A percentile compares a stretch with the other conserved stretches of the same genome.
Evolutionary conservation across 2,329 filamentous ascomycete species (phyloP).

Genomic region (Saccharata proteae): DNA sequence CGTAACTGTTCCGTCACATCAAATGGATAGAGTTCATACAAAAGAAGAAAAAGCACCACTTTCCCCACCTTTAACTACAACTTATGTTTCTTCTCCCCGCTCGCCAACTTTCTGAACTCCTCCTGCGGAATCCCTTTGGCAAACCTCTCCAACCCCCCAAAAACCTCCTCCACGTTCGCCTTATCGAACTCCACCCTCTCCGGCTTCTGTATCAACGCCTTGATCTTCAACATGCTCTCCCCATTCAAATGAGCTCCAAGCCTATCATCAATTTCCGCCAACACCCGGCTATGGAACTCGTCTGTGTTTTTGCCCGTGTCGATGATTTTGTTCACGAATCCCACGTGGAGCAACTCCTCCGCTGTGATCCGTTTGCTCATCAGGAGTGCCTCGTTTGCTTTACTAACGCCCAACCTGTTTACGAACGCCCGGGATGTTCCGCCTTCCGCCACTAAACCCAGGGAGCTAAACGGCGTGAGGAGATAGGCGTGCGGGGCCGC

Average conservation of each 20-base stretch:
- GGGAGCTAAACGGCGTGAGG: constrained; percentile 79
- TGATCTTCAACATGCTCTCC: constrained; percentile 71
- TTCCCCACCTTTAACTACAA: no score
- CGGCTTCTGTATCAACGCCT: constrained; percentile 65
- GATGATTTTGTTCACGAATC: constrained; percentile 82
- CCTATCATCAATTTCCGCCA: constrained; percentile 68
- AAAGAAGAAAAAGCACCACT: no score
- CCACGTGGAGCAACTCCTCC: constrained; percentile 60
- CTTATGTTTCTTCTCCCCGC: constrained; percentile 89
- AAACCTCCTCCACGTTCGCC: constrained; percentile 74
- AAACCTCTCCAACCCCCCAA: constrained; percentile 74
- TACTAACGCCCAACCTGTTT: constrained; percentile 62
- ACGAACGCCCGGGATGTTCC: constrained; percentile 70
- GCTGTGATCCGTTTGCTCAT: constrained; percentile 70
- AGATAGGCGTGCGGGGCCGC: constrained; percentile 69
- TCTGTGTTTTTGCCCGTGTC: constrained; percentile 48
- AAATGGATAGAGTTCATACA: no score
- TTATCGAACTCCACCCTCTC: constrained; percentile 60
- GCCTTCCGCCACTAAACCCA: constrained; percentile 85
- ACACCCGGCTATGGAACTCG: constrained; percentile 58
- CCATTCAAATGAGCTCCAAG: constrained; percentile 70
- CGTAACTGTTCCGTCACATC: no score
- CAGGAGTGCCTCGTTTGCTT: constrained; percentile 85
- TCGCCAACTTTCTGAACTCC: constrained; percentile 77
- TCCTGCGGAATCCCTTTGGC: constrained; percentile 68